phyloP scores from a whole-genome alignment of 225 moss, liverwort and hornwort genomes.

The Straminergon stramineum region DNA sequence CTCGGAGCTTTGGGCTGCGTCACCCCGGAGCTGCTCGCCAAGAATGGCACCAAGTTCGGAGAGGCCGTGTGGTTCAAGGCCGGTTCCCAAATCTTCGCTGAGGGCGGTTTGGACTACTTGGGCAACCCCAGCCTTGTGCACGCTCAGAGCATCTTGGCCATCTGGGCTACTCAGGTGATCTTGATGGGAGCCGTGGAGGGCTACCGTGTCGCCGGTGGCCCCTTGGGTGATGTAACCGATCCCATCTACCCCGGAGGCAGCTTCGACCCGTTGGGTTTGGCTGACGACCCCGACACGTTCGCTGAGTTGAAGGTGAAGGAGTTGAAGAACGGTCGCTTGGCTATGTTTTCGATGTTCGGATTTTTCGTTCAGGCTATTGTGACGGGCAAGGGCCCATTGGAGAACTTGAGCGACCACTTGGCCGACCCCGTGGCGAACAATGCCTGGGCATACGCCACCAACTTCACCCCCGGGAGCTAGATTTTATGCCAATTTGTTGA shows the following conservation, averaged over 20 bases:
- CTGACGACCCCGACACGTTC: not conserved
- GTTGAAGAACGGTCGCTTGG: not conserved
- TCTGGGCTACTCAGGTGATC: slow-evolving; percentile 17
- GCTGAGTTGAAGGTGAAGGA: slow-evolving; percentile 14
- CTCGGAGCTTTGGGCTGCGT: not conserved
- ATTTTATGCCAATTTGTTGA: not conserved
- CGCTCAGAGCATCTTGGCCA: slow-evolving; percentile 50
- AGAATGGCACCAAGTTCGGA: not conserved
- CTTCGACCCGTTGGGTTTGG: not conserved
- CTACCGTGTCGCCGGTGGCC: not conserved
- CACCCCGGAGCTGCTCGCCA: not conserved
- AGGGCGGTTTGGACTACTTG: not conserved
- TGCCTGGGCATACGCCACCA: slow-evolving; percentile 46
- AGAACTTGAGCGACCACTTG: slow-evolving; percentile 35
- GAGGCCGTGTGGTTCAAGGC: not conserved
- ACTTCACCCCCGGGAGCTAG: slow-evolving; percentile 35
- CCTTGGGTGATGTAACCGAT: not conserved
- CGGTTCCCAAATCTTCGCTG: not conserved
- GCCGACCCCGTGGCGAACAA: slow-evolving; percentile 44
- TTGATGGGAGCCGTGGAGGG: slow-evolving; percentile 4
- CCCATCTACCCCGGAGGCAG: not conserved
- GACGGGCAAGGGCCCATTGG: slow-evolving; percentile 41
- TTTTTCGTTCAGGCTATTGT: slow-evolving; percentile 61
- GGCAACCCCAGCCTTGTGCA: slow-evolving; percentile 32
- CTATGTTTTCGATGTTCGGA: slow-evolving; percentile 2